Percentiles rank a stretch among this genome's conserved stretches.
Conservation (phyloP, 176 grass and related monocot species). For the Musa itinerans region DNA sequence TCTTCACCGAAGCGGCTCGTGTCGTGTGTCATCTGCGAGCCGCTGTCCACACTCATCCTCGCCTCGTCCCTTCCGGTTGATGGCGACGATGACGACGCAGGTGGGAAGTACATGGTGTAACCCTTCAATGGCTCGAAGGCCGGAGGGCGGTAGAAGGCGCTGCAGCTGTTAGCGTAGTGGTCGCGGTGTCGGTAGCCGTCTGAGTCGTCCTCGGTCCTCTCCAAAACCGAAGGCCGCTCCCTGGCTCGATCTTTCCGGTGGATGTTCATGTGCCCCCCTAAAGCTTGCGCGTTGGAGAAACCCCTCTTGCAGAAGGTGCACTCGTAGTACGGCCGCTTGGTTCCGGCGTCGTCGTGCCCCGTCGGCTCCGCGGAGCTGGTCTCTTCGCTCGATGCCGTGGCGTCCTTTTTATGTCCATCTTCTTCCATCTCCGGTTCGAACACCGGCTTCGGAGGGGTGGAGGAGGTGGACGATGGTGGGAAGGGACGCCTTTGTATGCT, state of each 20-base stretch:
- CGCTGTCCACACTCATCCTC: background rate
- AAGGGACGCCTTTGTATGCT: too few relatives aligned
- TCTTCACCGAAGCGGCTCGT: background rate
- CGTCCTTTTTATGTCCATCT: background rate
- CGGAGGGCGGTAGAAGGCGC: background rate
- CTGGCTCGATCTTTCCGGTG: slow-evolving; percentile 41
- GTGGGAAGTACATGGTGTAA: background rate
- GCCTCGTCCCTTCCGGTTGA: background rate
- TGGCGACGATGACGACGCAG: background rate
- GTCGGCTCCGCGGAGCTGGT: background rate
- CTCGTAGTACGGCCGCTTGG: slow-evolving; percentile 47
- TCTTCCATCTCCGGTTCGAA: background rate
- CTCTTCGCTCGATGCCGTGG: background rate
- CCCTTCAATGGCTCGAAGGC: background rate
- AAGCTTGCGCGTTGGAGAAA: slow-evolving; percentile 70
- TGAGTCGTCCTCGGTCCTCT: background rate
- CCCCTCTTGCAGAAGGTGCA: slow-evolving; percentile 76
- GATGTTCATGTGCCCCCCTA: slow-evolving; percentile 90
- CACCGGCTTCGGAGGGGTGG: background rate
- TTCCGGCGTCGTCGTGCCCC: background rate
- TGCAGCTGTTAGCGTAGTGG: too few relatives aligned
- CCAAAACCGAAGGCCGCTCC: background rate
- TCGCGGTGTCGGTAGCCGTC: too few relatives aligned
- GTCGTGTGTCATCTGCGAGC: background rate
- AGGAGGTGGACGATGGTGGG: background rate